Evolutionary conservation across 2,329 filamentous ascomycete genomes (phyloP).

Genomic region (Pyrenochaeta sp.): DNA sequence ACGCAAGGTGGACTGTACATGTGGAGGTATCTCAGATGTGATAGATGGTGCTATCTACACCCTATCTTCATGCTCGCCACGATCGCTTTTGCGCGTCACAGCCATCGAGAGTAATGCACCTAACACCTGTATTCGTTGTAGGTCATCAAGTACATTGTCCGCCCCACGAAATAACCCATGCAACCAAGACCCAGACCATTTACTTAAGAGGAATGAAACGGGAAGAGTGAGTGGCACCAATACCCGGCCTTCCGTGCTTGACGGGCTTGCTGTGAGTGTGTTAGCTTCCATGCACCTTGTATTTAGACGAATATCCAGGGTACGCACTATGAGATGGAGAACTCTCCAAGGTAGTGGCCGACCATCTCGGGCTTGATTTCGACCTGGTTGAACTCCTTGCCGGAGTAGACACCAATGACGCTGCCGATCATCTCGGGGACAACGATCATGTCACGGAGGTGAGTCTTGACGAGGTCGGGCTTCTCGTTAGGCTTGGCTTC

Average conservation of each 20-base stretch:
- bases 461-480: slow-evolving; percentile 98
- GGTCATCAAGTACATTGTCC: slow-evolving; percentile 52
- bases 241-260: slow-evolving; percentile 99
- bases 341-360: slow-evolving; percentile 98
- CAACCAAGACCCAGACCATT: slow-evolving; percentile 52
- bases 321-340: slow-evolving; percentile 99
- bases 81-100: slow-evolving; percentile 43
- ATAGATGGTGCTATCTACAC: slow-evolving; percentile 42
- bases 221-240: slow-evolving; percentile 99
- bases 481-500: slow-evolving; percentile 86
- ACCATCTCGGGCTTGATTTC: slow-evolving; percentile 99
- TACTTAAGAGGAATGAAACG: slow-evolving; percentile 99
- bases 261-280: slow-evolving; percentile 82
- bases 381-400: slow-evolving; percentile 99
- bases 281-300: slow-evolving; percentile 49
- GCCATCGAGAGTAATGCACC: slow-evolving; percentile 48
- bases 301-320: neutral
- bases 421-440: slow-evolving; percentile 99
- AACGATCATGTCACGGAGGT: slow-evolving; percentile 99
- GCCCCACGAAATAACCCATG: slow-evolving; percentile 50
- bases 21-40: slow-evolving; percentile 44
- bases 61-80: slow-evolving; percentile 40
- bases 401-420: slow-evolving; percentile 99
- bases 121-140: slow-evolving; percentile 50
- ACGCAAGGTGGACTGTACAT: neutral